Conservation (phyloP, 352 stramenopile species). For the Phytophthora brassicae region DNA sequence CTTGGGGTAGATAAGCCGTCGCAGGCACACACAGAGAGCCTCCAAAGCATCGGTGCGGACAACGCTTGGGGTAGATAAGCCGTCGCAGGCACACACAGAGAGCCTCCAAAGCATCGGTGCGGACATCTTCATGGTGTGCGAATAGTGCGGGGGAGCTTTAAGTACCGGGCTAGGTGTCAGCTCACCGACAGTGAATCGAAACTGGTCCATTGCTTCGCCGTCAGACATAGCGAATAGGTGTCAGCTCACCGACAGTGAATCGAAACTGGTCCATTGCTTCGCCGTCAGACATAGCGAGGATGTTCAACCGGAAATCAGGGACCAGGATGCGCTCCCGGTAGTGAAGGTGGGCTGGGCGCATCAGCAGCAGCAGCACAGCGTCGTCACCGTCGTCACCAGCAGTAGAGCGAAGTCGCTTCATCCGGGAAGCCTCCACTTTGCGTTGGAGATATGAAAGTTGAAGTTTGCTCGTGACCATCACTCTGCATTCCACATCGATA, state of each 20-base stretch:
- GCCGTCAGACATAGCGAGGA: background rate
- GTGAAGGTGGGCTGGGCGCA: background rate
- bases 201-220: slow-evolving; percentile 10
- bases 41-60: slow-evolving; percentile 1
- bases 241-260: background rate
- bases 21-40: background rate
- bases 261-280: slow-evolving; percentile 16
- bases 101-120: background rate
- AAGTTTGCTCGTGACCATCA: background rate
- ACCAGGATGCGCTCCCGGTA: slow-evolving; percentile 2
- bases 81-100: background rate
- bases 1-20: background rate
- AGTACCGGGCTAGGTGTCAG: background rate
- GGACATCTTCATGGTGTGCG: slow-evolving; percentile 1
- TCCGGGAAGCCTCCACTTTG: background rate
- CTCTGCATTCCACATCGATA: background rate
- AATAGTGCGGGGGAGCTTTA: slow-evolving; percentile 2
- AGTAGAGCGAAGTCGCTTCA: background rate
- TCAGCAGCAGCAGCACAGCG: background rate
- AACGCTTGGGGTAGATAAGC: background rate
- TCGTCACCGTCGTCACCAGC: background rate
- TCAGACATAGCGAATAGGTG: slow-evolving; percentile 2
- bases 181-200: slow-evolving; percentile 3
- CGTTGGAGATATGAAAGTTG: background rate
- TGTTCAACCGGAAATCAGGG: slow-evolving; percentile 6